Conservation (phyloP, 371 early-diverging fungal genomes). For the Mucor plumbeus region DNA sequence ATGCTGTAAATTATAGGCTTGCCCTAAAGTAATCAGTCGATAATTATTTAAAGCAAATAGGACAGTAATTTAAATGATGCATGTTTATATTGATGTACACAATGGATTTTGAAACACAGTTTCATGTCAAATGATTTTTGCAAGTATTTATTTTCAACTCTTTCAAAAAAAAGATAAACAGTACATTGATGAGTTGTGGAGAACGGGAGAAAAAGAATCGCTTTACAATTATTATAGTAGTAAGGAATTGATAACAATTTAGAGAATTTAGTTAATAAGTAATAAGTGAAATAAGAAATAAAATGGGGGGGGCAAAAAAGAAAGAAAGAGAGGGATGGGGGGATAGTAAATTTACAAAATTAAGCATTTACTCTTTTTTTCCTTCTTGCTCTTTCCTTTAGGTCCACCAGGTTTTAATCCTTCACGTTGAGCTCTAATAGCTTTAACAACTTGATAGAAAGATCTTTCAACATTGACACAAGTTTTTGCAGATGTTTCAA, state of each 20-base stretch:
- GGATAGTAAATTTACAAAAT: constrained; percentile 32
- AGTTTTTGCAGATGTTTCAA: constrained; percentile 85
- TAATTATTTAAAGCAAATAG: no score
- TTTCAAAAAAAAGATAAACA: not conserved
- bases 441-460: constrained; percentile 63
- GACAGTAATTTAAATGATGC: no score
- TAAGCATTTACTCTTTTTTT: constrained; percentile 45
- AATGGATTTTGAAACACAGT: no score
- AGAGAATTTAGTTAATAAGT: constrained; percentile 8
- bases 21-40: no score
- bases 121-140: not conserved
- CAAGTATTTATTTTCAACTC: not conserved
- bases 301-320: not conserved
- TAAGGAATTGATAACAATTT: not conserved
- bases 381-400: constrained; percentile 37
- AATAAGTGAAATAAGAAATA: constrained; percentile 9
- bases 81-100: no score
- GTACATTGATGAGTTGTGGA: not conserved
- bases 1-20: no score
- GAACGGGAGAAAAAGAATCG: not conserved
- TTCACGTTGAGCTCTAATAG: constrained; percentile 60
- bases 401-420: constrained; percentile 32
- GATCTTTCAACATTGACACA: constrained; percentile 81
- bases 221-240: constrained; percentile 2
- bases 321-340: not conserved